Base-by-base conservation (phyloP, 352 stramenopile genomes). In the Phytophthora nicotianae region DNA sequence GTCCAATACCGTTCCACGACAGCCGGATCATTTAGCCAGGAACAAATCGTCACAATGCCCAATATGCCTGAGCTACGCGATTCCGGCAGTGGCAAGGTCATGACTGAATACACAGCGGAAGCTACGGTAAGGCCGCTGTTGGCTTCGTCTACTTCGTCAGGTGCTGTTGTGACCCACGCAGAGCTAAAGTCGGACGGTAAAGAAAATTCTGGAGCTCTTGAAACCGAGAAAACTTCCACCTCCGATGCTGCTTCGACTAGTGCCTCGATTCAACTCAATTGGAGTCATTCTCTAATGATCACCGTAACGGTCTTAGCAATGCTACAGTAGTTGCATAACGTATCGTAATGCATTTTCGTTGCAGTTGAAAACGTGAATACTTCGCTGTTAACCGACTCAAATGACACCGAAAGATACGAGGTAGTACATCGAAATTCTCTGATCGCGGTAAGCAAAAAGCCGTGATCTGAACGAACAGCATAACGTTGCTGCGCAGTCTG, bases 1-100 rank as follows among this genome's bases (percentile, higher is more conserved):
- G 72, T 87, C 6, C 62, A 83, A 58, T 75, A 86, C 40, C 63
- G 63, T 4, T 27, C 45, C 13, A 64, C 43, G 0, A 32, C 37
- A 21, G 45, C 64, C 23, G 63, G 58, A 10, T 72, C 58, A 0
- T 72, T 68, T 40, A 68, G 63, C 24, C 58, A 72, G 9, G 37
- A 67, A 9, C 10, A 63, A 14, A 72, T 72, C 26, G 23, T 47
- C 8, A 32, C 29, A 14, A 29, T 58, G 9, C 50, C 63, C 27
- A 53, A 64, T 20, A 46, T 72, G 29, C 50, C 63, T 19, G 21
- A 33, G 4, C 26, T 62, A 23, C 29, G 38, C 0, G 19, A 37
- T 9, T 54, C 56, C 23, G 38, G 52, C 13, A 68, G 37, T n/a
- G 37, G 27, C 19, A 47, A 58, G 9, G 24, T 50, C 16, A 46